Percentiles rank a stretch among this genome's conserved stretches.
phyloP scores from a whole-genome alignment of 768 basidiomycete species.

The Serendipita sp. region DNA sequence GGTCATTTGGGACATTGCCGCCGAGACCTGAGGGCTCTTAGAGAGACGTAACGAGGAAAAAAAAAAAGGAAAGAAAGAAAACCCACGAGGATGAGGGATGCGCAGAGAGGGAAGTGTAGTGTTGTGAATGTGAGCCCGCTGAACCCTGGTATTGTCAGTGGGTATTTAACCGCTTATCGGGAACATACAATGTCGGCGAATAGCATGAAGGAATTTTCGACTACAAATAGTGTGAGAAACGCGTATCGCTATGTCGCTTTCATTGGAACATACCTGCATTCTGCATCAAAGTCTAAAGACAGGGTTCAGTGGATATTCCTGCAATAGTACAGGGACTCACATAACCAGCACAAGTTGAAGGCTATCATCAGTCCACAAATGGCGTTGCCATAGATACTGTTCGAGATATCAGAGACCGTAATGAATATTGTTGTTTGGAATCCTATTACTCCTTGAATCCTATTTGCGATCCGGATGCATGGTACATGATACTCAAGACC shows the following conservation, averaged over 20 bases:
- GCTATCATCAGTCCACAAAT: constrained; percentile 11
- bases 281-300: constrained; percentile 6
- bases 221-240: not conserved
- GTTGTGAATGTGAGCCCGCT: constrained; percentile 1
- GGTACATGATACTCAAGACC: constrained; percentile 11
- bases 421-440: not conserved
- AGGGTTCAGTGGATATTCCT: not conserved
- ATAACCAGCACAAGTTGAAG: constrained; percentile 11
- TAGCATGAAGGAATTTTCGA: not conserved
- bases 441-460: not conserved
- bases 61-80: not conserved
- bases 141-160: not conserved
- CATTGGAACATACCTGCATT: not conserved
- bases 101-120: constrained; percentile 6
- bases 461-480: not conserved
- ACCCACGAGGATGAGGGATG: constrained; percentile 1
- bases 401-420: not conserved
- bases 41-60: not conserved
- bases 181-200: not conserved
- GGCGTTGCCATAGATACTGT: constrained; percentile 6
- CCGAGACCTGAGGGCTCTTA: not conserved
- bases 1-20: not conserved
- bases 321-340: not conserved
- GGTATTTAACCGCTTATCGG: not conserved
- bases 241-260: not conserved